These are phyloP conservation scores for Dactylella cylindrospora DNA, from an alignment of 2,329 filamentous ascomycete species.

Conservation along the genomic window DNA sequence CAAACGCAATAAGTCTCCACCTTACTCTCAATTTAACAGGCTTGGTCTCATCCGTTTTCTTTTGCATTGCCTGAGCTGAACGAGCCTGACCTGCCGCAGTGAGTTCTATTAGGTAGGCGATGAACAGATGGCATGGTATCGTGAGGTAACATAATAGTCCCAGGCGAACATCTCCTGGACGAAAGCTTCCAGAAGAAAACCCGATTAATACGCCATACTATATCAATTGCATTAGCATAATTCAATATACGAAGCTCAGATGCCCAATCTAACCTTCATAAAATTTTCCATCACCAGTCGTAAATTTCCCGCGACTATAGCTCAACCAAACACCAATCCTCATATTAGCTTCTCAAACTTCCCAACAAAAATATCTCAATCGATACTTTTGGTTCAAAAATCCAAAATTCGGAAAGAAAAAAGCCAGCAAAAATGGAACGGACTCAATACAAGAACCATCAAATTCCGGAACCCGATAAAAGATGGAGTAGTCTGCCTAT, in stretches of 20 bases:
- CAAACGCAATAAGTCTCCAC: constrained; percentile 77
- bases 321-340: background rate
- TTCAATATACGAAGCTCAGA: background rate
- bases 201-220: constrained; percentile 95
- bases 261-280: constrained; percentile 67
- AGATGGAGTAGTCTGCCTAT: constrained; percentile 71
- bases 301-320: constrained; percentile 81
- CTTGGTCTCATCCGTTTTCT: constrained; percentile 61
- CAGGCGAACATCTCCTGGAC: constrained; percentile 71
- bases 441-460: constrained; percentile 89
- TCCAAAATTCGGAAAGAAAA: background rate
- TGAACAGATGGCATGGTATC: constrained; percentile 85
- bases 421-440: constrained; percentile 48
- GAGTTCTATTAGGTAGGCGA: constrained; percentile 86
- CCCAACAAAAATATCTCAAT: too few species aligned
- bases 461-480: constrained; percentile 94
- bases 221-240: background rate
- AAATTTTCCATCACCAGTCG: constrained; percentile 95
- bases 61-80: constrained; percentile 62
- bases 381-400: too few species aligned
- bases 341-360: constrained; percentile 36
- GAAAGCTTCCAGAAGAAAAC: constrained; percentile 83
- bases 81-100: constrained; percentile 78
- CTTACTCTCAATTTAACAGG: constrained; percentile 68
- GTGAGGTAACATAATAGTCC: constrained; percentile 78